Base-by-base conservation (phyloP, 2,329 filamentous ascomycete species). In the Ophidiomyces ophidiicola region DNA sequence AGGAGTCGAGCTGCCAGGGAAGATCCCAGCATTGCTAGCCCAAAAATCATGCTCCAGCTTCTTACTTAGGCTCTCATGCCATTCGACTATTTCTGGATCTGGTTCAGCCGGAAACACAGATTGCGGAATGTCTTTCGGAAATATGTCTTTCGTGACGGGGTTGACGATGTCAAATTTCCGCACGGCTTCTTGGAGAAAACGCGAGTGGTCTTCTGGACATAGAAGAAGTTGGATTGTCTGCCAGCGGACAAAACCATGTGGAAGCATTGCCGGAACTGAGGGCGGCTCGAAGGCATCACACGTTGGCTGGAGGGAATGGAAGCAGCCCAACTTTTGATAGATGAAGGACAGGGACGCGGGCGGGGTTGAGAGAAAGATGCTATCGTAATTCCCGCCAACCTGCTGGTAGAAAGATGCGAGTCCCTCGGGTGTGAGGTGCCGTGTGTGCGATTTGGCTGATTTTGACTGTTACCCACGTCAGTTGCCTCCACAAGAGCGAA, bases 161-260 rank as follows among this genome's bases (percentile, higher is more conserved):
- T 92, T 76, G 44, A 72, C 74, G 43, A 96, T 70, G 24, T 76
- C 70, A 72, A 86, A 94, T 46, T 81, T 69, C 44, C 72, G 71
- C 3, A 93, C 81, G 0, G 86, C 84, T 52, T 75, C 78, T 52
- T 90, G 84, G 17, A 98, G 60, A 51, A 86, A 88, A 0, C 76
- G 76, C 1, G 86, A 81, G 62, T 96, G 87, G 51, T 92, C 83
- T 49, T 90, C 80, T 0, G 90, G 90, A 1, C 79, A 82, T 1
- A 96, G 72, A 24, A 96, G 67, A 15, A 94, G 72, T 62, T 96
- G 85, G 40, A 96, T 82, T 0, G 83, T 85, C 64, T 94, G 81
- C 88, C 88, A 98, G 57, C 84, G 78, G 30, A 88, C 82, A 58
- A 93, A 98, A 28, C 90, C 90, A 53, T 76, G 74, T 0, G 72